Base-by-base conservation (phyloP, 2,329 filamentous ascomycete species). In the Talaromyces sp. region DNA sequence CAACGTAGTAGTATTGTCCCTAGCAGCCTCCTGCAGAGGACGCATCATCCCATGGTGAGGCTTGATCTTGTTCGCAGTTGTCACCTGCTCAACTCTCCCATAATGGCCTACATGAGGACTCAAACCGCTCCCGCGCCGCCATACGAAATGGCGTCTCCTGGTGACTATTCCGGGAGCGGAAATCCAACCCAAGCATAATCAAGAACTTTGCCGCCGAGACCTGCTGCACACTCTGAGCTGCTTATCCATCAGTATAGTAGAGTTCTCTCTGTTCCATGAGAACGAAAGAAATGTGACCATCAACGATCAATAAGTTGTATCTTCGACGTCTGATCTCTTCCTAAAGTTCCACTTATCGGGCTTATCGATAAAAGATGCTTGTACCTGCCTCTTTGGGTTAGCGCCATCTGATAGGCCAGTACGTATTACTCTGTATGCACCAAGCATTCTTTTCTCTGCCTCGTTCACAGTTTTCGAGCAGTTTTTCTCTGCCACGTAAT, bases 331-430 rank as follows among this genome's bases (percentile, higher is more conserved):
- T 6, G 27, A 31, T 31, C 27, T 25, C 33, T 56, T 19, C 31
- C 17, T 56, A 15, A 47, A 47, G 54, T 31, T 13, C 1, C 25
- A 9, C 33, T 43, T 45, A 59, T 59, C 56, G 22, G 2, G 15
- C 37, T 59, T 59, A 59, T 45, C 56, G 56, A 59, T 59, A 59
- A 59, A 25, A 17, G 27, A 10, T 39, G 58, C 58, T 61, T 61
- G 19, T 27, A 62, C 49, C 31, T 65, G 25, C 63, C 37, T 22
- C 5, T 45, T 62, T 35, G 9, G 52, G 64, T 27, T 58, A 58
- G 64, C 33, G 37, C 43, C 50, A 17, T 37, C 31, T n/a, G 27
- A 31, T 7, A 31, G 27, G 27, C 27, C 27, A 31, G 27, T 31
- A 31, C 22, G 22, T 22, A 35, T 35, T 47, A 47, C 7, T 37